Conservation (phyloP, 192 early-diverging fungal species). For the Thamnidium elegans region DNA sequence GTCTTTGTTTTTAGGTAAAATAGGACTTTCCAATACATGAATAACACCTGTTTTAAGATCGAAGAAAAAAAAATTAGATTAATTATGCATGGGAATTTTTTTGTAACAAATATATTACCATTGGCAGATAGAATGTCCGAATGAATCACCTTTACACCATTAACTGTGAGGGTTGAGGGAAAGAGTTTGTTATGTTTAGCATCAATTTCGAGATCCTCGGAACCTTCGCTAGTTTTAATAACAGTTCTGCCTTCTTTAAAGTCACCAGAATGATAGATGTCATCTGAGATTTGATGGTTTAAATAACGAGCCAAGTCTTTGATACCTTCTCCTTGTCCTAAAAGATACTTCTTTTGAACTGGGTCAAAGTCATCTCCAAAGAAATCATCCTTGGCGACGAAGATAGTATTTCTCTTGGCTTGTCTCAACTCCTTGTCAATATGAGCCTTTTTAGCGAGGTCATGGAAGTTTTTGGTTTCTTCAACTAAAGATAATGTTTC, state of each 20-base stretch:
- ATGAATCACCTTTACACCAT: constrained; percentile 11
- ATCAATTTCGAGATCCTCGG: constrained; percentile 19
- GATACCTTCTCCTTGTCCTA: constrained; percentile 26
- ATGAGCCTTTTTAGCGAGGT: constrained; percentile 30
- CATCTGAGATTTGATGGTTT: constrained; percentile 43
- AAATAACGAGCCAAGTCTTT: constrained; percentile 39
- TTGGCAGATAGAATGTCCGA: constrained; percentile 46
- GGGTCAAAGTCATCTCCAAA: constrained; percentile 26
- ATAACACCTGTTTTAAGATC: constrained; percentile 39
- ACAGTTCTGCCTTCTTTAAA: constrained; percentile 22
- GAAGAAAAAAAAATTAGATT: constrained; percentile 27
- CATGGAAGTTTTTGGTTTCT: constrained; percentile 17
- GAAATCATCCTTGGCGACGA: constrained; percentile 39
- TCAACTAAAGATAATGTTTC: neutral
- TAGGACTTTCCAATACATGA: constrained; percentile 22
- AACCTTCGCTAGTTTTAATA: constrained; percentile 21
- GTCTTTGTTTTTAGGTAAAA: constrained; percentile 13
- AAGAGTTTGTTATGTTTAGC: neutral
- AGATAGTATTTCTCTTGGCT: constrained; percentile 43
- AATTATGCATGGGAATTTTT: constrained; percentile 32
- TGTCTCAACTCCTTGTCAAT: constrained; percentile 27
- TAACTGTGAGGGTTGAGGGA: constrained; percentile 23
- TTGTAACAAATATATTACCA: constrained; percentile 51
- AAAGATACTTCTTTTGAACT: constrained; percentile 30
- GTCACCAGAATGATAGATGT: constrained; percentile 36